A percentile compares a stretch with the other conserved stretches of the same genome.
Conservation (phyloP, 208 protist genomes). For the Wallacemonas sp. region DNA sequence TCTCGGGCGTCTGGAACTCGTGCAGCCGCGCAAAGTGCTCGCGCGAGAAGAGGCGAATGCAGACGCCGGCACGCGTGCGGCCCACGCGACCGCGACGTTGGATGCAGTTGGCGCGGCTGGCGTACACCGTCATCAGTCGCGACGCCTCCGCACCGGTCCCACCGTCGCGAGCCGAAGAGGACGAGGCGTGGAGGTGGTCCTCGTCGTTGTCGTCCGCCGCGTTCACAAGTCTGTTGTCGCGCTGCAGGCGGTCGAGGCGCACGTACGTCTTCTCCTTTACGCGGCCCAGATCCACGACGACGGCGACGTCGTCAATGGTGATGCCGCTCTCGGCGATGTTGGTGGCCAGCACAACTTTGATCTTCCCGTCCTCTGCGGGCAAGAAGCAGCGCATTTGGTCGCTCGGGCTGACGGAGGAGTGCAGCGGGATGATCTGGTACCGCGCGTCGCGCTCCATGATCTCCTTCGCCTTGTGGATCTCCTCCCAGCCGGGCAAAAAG, state of each 20-base stretch:
- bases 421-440: constrained; percentile 82
- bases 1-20: constrained; percentile 94
- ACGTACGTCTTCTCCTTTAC: constrained; percentile 96
- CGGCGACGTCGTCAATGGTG: constrained; percentile 99
- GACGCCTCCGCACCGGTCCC: constrained; percentile 18
- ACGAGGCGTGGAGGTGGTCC: too few relatives aligned
- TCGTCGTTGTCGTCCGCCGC: background rate
- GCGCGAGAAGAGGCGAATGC: constrained; percentile 93
- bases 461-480: constrained; percentile 79
- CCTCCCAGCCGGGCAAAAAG: constrained; percentile 94
- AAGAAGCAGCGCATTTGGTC: constrained; percentile 98
- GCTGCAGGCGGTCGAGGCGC: constrained; percentile 15
- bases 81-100: constrained; percentile 95
- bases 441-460: constrained; percentile 71
- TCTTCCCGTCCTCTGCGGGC: constrained; percentile 81
- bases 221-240: constrained; percentile 8
- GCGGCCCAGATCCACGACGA: constrained; percentile 97
- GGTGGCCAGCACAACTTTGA: constrained; percentile 98
- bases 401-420: constrained; percentile 94
- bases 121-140: constrained; percentile 79
- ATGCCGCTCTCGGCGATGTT: constrained; percentile 99
- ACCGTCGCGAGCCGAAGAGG: background rate
- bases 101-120: constrained; percentile 88
- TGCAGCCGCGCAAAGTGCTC: constrained; percentile 75
- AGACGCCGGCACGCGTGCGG: constrained; percentile 92